phyloP scores from a whole-genome alignment of 75 land plant genomes.

The Selaginella tamariscina region DNA sequence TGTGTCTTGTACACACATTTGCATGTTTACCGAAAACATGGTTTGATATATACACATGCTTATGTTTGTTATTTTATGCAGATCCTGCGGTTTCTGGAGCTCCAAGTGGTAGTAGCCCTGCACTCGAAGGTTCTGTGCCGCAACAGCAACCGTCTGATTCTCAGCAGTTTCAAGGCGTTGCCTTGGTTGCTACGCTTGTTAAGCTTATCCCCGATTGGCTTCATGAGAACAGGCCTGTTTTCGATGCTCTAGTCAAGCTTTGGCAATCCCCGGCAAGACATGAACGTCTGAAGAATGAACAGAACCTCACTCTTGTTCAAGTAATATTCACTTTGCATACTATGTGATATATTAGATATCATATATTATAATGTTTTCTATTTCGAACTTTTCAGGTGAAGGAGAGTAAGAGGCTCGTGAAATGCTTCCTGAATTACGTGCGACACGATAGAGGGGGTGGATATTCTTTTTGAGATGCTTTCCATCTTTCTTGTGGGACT shows the following conservation, averaged over 20 bases:
- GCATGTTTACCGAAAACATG: too few species aligned
- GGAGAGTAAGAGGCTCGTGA: conserved; percentile 93
- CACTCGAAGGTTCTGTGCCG: conserved; percentile 29
- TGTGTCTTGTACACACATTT: too few species aligned
- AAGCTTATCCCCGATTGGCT: conserved; percentile 94
- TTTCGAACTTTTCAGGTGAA: conserved; percentile 54
- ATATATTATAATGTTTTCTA: conserved; percentile 1
- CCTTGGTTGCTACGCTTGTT: conserved; percentile 61
- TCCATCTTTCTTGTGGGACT: conserved; percentile 76
- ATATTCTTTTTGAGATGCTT: conserved; percentile 83
- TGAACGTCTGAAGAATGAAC: conserved; percentile 71
- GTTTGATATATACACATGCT: too few species aligned
- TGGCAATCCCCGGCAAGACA: conserved; percentile 90
- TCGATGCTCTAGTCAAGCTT: conserved; percentile 70
- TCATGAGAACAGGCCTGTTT: conserved; percentile 53
- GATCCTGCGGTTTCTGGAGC: conserved; percentile 15
- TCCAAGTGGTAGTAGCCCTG: conserved; percentile 34
- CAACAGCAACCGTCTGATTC: conserved; percentile 38
- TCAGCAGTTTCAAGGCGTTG: conserved; percentile 92
- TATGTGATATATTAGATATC: neutral
- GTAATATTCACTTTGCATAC: conserved; percentile 21
- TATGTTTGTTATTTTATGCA: too few species aligned
- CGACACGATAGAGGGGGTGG: conserved; percentile 92
- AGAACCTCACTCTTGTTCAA: conserved; percentile 63
- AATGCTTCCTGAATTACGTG: conserved; percentile 91